Base-by-base conservation (phyloP, 306 rosid genomes). In the Trifolium pratense region DNA sequence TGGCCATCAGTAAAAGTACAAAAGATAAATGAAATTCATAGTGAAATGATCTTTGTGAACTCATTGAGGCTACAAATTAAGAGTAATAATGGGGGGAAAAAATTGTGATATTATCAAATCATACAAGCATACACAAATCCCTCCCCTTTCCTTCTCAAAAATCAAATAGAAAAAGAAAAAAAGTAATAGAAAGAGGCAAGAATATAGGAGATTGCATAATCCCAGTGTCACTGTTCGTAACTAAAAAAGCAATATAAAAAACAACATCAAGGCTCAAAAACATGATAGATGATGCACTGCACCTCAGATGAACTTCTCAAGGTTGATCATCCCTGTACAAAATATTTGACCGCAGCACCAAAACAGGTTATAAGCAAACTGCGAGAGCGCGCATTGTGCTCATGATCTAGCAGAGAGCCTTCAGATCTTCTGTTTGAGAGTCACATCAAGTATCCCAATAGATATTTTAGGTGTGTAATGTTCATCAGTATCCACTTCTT, bases 401-500 rank as follows among this genome's bases (percentile, higher is more conserved):
- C 70, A 69, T 77, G 66, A 73, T 63, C 56, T 43, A 60, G 56
- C 26, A 25, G 20, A 34, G 36, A 58, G 49, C 39, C 78, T 49
- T 89, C 83, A 92, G 66, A 79, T 75, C 73, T 81, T 87, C 25
- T 79, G 90, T 83, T 78, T 84, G 75, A 91, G 92, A 62, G 86
- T 77, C 75, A 86, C 91, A 4, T 85, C 79, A 56, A 86, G 86
- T 75, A 94, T 91, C 73, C 89, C 84, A 32, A 94, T 85, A 9
- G 87, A 74, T 39, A 91, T 48, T 80, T 91, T 94, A 31, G 97
- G 98, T 36, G 81, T 88, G 85, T 87, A 94, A 67, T 89, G 93
- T 81, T 89, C 96, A 73, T 94, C 98, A 4, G 98, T 94, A 77
- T 94, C 98, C 60, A 94, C 96, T 88, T 91, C 97, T 80, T 94